Base-by-base conservation (phyloP, 1,284 basidiomycete species). In the Ganoderma lucidum region DNA sequence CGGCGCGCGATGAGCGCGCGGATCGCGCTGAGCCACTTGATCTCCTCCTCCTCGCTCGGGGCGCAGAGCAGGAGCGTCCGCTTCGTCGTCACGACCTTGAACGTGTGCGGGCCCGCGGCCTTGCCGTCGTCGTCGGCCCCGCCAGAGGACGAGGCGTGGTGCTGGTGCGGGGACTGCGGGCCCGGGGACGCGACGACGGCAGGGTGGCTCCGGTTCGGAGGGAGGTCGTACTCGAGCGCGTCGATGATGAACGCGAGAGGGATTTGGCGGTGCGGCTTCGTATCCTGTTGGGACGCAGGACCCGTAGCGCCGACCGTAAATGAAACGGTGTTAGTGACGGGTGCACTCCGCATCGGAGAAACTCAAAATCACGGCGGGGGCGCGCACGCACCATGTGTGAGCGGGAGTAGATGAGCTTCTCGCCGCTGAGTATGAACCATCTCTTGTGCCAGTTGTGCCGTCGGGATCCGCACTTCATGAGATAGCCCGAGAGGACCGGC, bases 21-120 rank as follows among this genome's bases (percentile, higher is more conserved):
- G 60, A 99, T 89, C 10, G 97, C 96, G 59, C 96, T 96, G 55
- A 99, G 85, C 98, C 98, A 99, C 80, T 94, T 95, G 81, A 99
- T 98, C 83, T 99, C 98, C 76, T 99, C 97, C 76, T 99, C 98
- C 81, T 99, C 98, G 67, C 89, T 93, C 3, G 98, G 97, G 12
- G 97, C 98, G 76, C 96, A 98, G 28, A 99, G 85, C 68, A 98
- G 82, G 71, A 96, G 86, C 30, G 94, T 93, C 67, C 96, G 89
- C 81, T 97, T 97, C 69, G 96, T 96, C 41, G 96, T 99, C 75
- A 99, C 94, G 71, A 99, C 93, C 83, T 98, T 96, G 89, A 99
- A 98, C 64, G 93, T 95, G 78, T 93, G 86, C 83, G 77, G 76
- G 60, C 73, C 73, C 9, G 82, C 78, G 42, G 78, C 81, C 64